Percentiles rank a stretch among this genome's conserved stretches.
phyloP scores from a whole-genome alignment of 176 grass and related monocot species.

The Paspalum vaginatum region DNA sequence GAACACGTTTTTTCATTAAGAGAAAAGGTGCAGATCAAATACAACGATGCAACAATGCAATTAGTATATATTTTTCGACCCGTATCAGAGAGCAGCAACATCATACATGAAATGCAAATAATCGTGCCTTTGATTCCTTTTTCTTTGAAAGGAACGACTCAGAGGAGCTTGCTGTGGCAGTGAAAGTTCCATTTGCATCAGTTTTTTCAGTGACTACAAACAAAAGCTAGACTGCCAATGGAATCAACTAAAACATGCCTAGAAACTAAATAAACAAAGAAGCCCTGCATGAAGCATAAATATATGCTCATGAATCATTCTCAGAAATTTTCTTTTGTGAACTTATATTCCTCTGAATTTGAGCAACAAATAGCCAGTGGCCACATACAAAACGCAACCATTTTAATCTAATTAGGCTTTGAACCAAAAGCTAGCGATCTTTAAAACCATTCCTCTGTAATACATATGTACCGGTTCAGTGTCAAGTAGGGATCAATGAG shows the following conservation, averaged over 20 bases:
- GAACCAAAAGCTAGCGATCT: slow-evolving; percentile 12
- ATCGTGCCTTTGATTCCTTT: neutral
- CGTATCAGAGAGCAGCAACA: neutral
- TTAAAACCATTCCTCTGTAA: slow-evolving; percentile 4
- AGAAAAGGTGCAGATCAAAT: too few relatives aligned
- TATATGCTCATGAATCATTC: neutral
- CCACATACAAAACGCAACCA: neutral
- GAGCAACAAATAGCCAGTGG: neutral
- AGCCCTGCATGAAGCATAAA: neutral
- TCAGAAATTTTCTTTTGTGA: neutral
- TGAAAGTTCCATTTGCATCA: neutral
- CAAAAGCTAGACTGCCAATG: neutral
- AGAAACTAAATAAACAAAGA: neutral
- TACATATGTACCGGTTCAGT: neutral
- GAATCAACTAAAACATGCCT: neutral
- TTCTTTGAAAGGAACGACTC: neutral
- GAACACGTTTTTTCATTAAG: too few relatives aligned
- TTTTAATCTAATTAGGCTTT: neutral
- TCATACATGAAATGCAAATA: neutral
- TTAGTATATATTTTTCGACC: too few relatives aligned
- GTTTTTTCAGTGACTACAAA: neutral
- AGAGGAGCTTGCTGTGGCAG: neutral
- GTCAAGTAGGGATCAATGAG: slow-evolving; percentile 1
- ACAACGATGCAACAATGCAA: too few relatives aligned
- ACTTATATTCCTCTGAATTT: neutral